Evolutionary conservation across 495 filamentous ascomycete species (phyloP).

Genomic region (Penicillium verhagenii): DNA sequence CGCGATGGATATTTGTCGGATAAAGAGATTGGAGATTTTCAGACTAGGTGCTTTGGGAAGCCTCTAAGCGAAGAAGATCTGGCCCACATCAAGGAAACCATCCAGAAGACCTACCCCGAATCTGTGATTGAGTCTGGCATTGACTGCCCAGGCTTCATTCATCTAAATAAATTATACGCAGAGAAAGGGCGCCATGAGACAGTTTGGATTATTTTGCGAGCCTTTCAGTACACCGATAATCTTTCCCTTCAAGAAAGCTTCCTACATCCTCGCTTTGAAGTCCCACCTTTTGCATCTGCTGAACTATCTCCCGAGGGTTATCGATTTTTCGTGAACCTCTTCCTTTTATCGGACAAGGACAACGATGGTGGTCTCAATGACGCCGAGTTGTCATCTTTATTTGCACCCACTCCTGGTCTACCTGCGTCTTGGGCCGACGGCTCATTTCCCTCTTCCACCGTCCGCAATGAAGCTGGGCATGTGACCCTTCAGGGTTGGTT

Average conservation of each 20-base stretch:
- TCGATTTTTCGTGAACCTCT: constrained; percentile 95
- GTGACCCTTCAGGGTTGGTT: constrained; percentile 98
- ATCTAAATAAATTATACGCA: constrained; percentile 91
- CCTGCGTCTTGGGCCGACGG: constrained; percentile 87
- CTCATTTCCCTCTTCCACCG: constrained; percentile 89
- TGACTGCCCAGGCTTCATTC: constrained; percentile 75
- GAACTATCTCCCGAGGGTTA: constrained; percentile 95
- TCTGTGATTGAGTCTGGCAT: constrained; percentile 71
- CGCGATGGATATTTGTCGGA: constrained; percentile 94
- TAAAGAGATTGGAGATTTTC: constrained; percentile 85
- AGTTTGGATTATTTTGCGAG: constrained; percentile 93
- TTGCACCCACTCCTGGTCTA: constrained; percentile 89
- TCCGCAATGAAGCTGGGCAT: constrained; percentile 90
- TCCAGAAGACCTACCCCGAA: constrained; percentile 64
- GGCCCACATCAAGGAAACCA: constrained; percentile 81
- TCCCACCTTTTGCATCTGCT: constrained; percentile 85
- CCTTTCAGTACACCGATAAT: constrained; percentile 94
- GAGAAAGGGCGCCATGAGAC: constrained; percentile 99
- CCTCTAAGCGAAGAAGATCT: constrained; percentile 74
- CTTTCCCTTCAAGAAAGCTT: constrained; percentile 86
- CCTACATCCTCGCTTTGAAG: constrained; percentile 90
- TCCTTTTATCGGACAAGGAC: constrained; percentile 92
- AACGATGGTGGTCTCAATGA: constrained; percentile 93
- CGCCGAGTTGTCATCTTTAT: constrained; percentile 77
- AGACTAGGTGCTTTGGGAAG: constrained; percentile 87